These are phyloP conservation scores for Aleurites moluccanus DNA, from an alignment of 441 rosid genomes.

Conservation along the genomic window DNA sequence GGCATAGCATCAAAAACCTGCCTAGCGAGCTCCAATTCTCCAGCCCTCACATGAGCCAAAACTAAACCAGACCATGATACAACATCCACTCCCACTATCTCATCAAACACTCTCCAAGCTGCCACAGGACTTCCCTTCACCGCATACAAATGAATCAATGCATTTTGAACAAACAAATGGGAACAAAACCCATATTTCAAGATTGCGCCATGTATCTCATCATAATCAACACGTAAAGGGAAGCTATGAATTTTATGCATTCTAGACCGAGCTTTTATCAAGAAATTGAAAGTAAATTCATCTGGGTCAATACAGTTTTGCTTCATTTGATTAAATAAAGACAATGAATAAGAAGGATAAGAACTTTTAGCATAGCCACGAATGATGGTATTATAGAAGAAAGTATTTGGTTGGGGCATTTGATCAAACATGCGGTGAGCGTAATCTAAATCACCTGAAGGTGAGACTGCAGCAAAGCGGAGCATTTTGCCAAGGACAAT, in stretches of 20 bases:
- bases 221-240: slow-evolving; percentile 3
- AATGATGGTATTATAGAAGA: slow-evolving; percentile 26
- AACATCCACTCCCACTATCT: slow-evolving; percentile 25
- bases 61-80: slow-evolving; percentile 29
- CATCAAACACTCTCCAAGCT: slow-evolving; percentile 28
- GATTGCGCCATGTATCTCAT: slow-evolving; percentile 24
- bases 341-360: slow-evolving; percentile 8
- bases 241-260: neutral
- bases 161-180: slow-evolving; percentile 26
- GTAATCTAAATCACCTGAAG: slow-evolving; percentile 16
- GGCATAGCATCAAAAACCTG: slow-evolving; percentile 27
- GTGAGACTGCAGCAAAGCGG: slow-evolving; percentile 24
- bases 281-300: slow-evolving; percentile 28
- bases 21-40: slow-evolving; percentile 25
- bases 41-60: slow-evolving; percentile 23
- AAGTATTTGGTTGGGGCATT: slow-evolving; percentile 23
- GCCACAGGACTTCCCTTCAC: slow-evolving; percentile 17
- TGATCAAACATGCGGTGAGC: slow-evolving; percentile 26
- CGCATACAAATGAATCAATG: slow-evolving; percentile 28
- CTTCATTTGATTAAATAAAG: slow-evolving; percentile 24
- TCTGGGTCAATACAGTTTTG: slow-evolving; percentile 19
- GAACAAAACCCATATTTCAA: slow-evolving; percentile 22
- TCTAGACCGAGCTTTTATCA: slow-evolving; percentile 26
- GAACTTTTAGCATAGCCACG: slow-evolving; percentile 30
- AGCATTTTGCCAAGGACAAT: slow-evolving; percentile 18